Percentiles rank a stretch among this genome's conserved stretches.
Evolutionary conservation across 2,329 filamentous ascomycete genomes (phyloP).

Genomic region (Fusarium circinatum): DNA sequence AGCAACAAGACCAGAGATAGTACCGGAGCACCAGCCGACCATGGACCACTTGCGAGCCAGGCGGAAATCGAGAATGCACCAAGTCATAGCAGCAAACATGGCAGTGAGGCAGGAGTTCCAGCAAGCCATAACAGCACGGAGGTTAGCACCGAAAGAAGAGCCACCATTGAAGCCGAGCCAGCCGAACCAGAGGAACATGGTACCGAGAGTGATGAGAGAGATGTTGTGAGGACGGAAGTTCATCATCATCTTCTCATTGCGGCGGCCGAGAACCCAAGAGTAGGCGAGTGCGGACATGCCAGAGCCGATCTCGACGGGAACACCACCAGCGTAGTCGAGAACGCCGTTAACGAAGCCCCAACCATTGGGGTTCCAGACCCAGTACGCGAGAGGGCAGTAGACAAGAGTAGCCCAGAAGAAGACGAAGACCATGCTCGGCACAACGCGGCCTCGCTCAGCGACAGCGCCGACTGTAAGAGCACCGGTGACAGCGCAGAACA

Average conservation of each 20-base stretch:
- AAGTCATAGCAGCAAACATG: constrained; percentile 90
- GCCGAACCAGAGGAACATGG: constrained; percentile 96
- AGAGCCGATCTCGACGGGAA: constrained; percentile 96
- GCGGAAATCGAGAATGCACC: constrained; percentile 95
- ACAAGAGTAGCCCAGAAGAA: constrained; percentile 98
- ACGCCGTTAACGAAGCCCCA: constrained; percentile 94
- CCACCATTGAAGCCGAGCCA: constrained; percentile 99
- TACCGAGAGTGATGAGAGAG: constrained; percentile 94
- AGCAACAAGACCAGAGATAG: constrained; percentile 76
- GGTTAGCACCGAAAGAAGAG: constrained; percentile 91
- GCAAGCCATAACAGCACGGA: constrained; percentile 94
- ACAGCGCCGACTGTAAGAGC: constrained; percentile 93
- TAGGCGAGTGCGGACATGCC: constrained; percentile 94
- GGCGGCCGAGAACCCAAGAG: constrained; percentile 92
- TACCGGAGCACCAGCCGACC: constrained; percentile 78
- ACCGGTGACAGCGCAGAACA: constrained; percentile 94
- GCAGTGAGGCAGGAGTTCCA: constrained; percentile 97
- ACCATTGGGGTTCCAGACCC: constrained; percentile 95
- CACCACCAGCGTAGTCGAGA: constrained; percentile 94
- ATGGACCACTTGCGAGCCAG: constrained; percentile 93
- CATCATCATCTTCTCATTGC: constrained; percentile 99
- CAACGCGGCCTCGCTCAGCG: constrained; percentile 90
- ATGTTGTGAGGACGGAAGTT: constrained; percentile 99
- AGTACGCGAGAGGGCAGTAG: constrained; percentile 96
- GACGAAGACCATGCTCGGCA: constrained; percentile 93